Evolutionary conservation across 345 rosid species (phyloP).

Genomic region (Pelargonium nanum): DNA sequence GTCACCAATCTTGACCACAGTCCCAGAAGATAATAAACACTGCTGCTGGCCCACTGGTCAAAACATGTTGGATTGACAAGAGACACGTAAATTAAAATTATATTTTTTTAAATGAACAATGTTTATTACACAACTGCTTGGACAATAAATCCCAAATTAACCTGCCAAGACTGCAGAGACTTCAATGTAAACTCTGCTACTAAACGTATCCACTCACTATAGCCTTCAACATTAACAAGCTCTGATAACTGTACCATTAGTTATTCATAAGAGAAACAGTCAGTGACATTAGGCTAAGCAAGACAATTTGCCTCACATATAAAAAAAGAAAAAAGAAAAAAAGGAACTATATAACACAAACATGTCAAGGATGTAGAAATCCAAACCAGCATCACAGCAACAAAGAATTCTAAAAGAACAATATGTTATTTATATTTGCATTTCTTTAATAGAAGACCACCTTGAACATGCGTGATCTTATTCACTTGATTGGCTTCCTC

Average conservation of each 20-base stretch:
- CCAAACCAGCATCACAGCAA: not conserved
- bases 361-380: no score
- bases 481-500: no score
- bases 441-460: not conserved
- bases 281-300: conserved; percentile 1
- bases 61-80: not conserved
- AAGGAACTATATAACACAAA: no score
- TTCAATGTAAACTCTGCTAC: conserved; percentile 92
- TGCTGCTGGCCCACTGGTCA: conserved; percentile 97
- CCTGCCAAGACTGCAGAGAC: conserved; percentile 99
- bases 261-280: conserved; percentile 11
- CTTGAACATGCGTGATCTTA: no score
- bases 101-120: no score
- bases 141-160: conserved; percentile 8
- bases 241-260: conserved; percentile 64
- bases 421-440: not conserved
- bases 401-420: not conserved
- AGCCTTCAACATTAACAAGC: conserved; percentile 96
- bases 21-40: conserved; percentile 93
- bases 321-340: no score
- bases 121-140: not conserved
- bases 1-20: conserved; percentile 93
- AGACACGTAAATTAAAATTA: no score
- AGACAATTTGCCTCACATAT: not conserved
- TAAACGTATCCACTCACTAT: conserved; percentile 93